Conservation (phyloP, 805 yeast genomes). For the Pichia sporocuriosa region DNA sequence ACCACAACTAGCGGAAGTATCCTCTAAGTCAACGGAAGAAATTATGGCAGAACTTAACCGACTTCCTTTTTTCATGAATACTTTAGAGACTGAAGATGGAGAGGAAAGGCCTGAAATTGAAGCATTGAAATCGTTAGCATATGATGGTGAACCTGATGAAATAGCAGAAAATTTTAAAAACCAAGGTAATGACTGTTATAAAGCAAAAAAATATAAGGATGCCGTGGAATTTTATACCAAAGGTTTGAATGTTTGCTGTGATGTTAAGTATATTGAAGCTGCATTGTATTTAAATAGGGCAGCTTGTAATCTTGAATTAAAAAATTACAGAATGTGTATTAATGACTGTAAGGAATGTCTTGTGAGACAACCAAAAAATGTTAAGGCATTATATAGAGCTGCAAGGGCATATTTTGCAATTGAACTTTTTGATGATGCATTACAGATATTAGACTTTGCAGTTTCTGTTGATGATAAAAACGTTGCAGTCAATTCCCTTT, state of each 20-base stretch:
- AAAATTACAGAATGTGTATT: constrained; percentile 79
- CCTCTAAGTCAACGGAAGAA: constrained; percentile 65
- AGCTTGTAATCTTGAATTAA: constrained; percentile 81
- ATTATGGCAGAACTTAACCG: constrained; percentile 71
- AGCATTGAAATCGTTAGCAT: constrained; percentile 85
- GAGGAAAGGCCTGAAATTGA: constrained; percentile 73
- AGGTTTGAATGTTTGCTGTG: constrained; percentile 68
- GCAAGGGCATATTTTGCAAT: constrained; percentile 73
- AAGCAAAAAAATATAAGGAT: constrained; percentile 58
- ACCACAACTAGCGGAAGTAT: constrained; percentile 65
- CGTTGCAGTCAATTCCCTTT: constrained; percentile 43
- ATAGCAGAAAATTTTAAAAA: constrained; percentile 81
- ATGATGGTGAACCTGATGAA: constrained; percentile 94
- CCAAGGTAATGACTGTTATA: constrained; percentile 88
- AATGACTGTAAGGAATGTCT: constrained; percentile 78
- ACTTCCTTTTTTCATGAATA: constrained; percentile 91
- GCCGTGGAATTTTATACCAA: constrained; percentile 77
- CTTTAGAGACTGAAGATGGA: constrained; percentile 67
- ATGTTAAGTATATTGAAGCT: constrained; percentile 45
- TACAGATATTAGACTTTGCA: constrained; percentile 60
- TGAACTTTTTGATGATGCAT: constrained; percentile 65
- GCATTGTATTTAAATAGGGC: constrained; percentile 78
- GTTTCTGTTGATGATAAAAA: constrained; percentile 53
- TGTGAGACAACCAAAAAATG: constrained; percentile 54
- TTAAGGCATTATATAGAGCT: constrained; percentile 82